A percentile compares a stretch with the other conserved stretches of the same genome.
phyloP scores from a whole-genome alignment of 345 rosid species.

The rapeseed (Brassica napus) region Da-Ae NC_063450.1:54674501-54675000 shows the following conservation, averaged over 20 bases:
- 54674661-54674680: neutral
- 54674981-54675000: neutral
- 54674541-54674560: constrained; percentile 48
- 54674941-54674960: neutral
- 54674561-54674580: constrained; percentile 64
- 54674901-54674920: neutral
- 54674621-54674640: constrained; percentile 59
- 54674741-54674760: constrained; percentile 1
- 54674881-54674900: neutral
- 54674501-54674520: constrained; percentile 65
- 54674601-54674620: constrained; percentile 42
- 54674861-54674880: neutral
- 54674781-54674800: constrained; percentile 16
- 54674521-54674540: constrained; percentile 54
- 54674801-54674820: neutral
- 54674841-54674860: neutral
- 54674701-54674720: constrained; percentile 11
- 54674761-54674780: neutral
- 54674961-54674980: neutral
- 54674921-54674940: neutral
- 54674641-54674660: constrained; percentile 58
- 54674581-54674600: constrained; percentile 50
- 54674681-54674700: constrained; percentile 20
- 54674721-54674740: constrained; percentile 21
- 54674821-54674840: neutral